Base-by-base conservation (phyloP, 2,329 filamentous ascomycete species). In the Colletotrichum sp. region DNA sequence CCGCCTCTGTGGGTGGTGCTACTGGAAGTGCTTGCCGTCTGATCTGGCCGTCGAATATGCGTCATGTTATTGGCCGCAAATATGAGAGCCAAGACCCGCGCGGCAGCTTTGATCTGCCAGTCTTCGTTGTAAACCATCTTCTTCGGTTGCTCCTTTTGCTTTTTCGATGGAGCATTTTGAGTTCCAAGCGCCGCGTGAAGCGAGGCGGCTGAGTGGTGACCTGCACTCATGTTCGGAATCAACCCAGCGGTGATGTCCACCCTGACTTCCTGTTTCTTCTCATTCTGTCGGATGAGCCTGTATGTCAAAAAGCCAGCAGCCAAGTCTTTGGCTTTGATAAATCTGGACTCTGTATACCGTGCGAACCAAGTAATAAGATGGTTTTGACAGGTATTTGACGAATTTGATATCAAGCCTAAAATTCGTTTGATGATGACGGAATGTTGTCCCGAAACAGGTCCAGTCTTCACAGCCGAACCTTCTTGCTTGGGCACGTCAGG, bases 391-490 rank as follows among this genome's bases (percentile, higher is more conserved):
- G 94, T 90, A 74, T 92, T 91, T 0, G 95, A 90, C 15, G 95
- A 88, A 82, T 98, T 95, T 2, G 95, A 94, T 28, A 98, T 82
- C 12, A 98, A 86, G 1, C 96, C 96, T 30, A 98, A 84, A 52
- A 98, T 93, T 49, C 96, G 92, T 83, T 98, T 98, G 80, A 98
- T 91, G 69, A 98, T 94, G 6, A 94, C 94, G 4, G 95, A 96
- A 84, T 98, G 94, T 75, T 95, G 92, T 3, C 93, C 93, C 30
- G 91, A 88, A 13, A 88, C 81, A 9, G 86, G 88, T 0, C 87
- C 88, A 4, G 85, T 83, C 49, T 82, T 84, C 8, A 85, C 82
- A 4, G 73, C 62, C 5, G 71, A 36, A 8, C 76, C 65, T 18
- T 64, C 62, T 9, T 62, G 57, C 16, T 44, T 36, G 15, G 63